Percentiles rank a stretch among this genome's conserved stretches.
Conservation (phyloP, 768 basidiomycete genomes). For the Gelatoporia subvermispora region DNA sequence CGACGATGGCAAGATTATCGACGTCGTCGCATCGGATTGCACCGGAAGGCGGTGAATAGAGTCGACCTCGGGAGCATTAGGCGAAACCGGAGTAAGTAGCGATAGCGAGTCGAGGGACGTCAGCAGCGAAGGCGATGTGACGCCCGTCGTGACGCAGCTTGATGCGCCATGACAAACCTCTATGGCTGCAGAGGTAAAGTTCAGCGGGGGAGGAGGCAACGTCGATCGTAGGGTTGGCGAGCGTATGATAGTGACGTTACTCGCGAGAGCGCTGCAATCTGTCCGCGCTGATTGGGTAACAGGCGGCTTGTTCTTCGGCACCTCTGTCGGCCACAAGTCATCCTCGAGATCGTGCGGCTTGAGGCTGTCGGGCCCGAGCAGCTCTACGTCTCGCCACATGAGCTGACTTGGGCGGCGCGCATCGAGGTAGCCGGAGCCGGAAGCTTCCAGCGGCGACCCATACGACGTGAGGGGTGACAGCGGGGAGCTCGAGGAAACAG, state of each 20-base stretch:
- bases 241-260: not conserved
- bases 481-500: constrained; percentile 7
- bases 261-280: not conserved
- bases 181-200: not conserved
- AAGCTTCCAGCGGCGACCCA: not conserved
- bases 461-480: constrained; percentile 2
- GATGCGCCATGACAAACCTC: not conserved
- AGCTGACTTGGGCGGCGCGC: constrained; percentile 21
- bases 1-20: not conserved
- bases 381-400: constrained; percentile 40
- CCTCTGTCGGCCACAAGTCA: constrained; percentile 22
- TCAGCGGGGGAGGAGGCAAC: not conserved
- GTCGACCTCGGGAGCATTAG: not conserved
- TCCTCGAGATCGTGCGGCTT: constrained; percentile 39
- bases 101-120: constrained; percentile 13
- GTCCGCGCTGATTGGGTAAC: not conserved
- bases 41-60: no score
- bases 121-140: constrained; percentile 12
- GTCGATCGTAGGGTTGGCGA: not conserved
- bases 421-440: not conserved
- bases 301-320: not conserved
- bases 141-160: not conserved
- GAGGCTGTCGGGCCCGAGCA: constrained; percentile 42
- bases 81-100: constrained; percentile 5
- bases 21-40: no score